Conservation (phyloP, 805 yeast genomes). For the Clavispora carvajalis region DNA sequence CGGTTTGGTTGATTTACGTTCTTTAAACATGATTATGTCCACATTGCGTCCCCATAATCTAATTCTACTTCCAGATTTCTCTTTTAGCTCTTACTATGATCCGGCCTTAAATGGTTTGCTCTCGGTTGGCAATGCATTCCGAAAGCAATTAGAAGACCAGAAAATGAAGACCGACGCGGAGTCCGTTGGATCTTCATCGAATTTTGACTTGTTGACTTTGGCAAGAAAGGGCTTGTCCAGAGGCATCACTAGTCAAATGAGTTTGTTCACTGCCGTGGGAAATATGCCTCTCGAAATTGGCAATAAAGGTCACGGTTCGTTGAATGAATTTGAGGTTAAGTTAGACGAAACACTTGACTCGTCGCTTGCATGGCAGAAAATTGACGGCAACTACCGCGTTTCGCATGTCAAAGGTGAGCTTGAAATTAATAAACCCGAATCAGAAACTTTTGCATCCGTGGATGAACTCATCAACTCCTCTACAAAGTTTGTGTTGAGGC, state of each 20-base stretch:
- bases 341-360: conserved; percentile 60
- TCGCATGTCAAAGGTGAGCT: conserved; percentile 78
- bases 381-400: conserved; percentile 74
- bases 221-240: conserved; percentile 26
- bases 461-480: conserved; percentile 2
- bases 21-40: conserved; percentile 72
- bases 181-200: conserved; percentile 16
- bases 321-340: conserved; percentile 51
- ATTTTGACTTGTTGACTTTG: conserved; percentile 26
- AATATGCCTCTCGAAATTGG: conserved; percentile 46
- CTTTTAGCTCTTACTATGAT: conserved; percentile 17
- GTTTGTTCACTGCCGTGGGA: conserved; percentile 23
- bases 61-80: conserved; percentile 47
- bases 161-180: conserved; percentile 18
- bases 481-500: conserved; percentile 9
- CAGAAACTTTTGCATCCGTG: conserved; percentile 2
- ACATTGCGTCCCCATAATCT: conserved; percentile 73
- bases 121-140: conserved; percentile 23
- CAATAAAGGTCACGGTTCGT: conserved; percentile 36
- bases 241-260: conserved; percentile 21
- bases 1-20: conserved; percentile 80
- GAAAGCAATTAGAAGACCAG: conserved; percentile 26
- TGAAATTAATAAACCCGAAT: conserved; percentile 24
- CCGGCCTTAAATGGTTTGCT: conserved; percentile 24
- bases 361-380: conserved; percentile 75